A percentile compares a stretch with the other conserved stretches of the same genome.
phyloP scores from a whole-genome alignment of 2,329 filamentous ascomycete genomes.

The Sporothrix humicola region DNA sequence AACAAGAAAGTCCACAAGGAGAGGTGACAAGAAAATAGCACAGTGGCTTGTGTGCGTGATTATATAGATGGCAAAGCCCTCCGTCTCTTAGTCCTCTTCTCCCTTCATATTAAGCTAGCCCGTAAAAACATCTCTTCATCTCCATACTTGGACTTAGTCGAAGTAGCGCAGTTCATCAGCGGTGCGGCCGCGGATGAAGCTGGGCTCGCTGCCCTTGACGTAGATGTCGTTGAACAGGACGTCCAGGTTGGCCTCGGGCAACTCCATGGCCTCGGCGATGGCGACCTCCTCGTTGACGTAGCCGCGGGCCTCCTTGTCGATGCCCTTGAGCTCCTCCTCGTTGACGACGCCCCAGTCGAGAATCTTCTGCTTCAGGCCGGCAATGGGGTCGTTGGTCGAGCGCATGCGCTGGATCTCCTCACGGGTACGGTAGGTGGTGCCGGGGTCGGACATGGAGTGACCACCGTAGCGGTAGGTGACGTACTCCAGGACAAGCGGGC shows the following conservation, averaged over 20 bases:
- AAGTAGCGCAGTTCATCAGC: constrained; percentile 96
- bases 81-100: neutral
- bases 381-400: constrained; percentile 97
- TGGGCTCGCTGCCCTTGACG: constrained; percentile 83
- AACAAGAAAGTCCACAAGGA: neutral
- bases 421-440: constrained; percentile 98
- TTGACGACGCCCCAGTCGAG: constrained; percentile 90
- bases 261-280: constrained; percentile 83
- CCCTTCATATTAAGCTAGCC: neutral
- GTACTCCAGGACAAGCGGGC: constrained; percentile 95
- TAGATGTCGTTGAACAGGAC: constrained; percentile 98
- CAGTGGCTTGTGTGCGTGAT: constrained; percentile 15
- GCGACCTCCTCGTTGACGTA: constrained; percentile 90
- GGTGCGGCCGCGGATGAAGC: constrained; percentile 84
- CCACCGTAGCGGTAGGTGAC: constrained; percentile 99
- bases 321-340: constrained; percentile 93
- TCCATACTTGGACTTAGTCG: constrained; percentile 46
- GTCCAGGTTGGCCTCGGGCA: constrained; percentile 76
- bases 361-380: constrained; percentile 96
- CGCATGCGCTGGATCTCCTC: constrained; percentile 99
- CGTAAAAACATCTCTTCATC: too few relatives aligned
- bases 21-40: constrained; percentile 24
- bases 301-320: constrained; percentile 91
- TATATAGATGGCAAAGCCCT: neutral
- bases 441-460: constrained; percentile 99